Percentiles rank a stretch among this genome's conserved stretches.
phyloP scores from a whole-genome alignment of 805 yeast species.

The Saturnispora diversa region DNA sequence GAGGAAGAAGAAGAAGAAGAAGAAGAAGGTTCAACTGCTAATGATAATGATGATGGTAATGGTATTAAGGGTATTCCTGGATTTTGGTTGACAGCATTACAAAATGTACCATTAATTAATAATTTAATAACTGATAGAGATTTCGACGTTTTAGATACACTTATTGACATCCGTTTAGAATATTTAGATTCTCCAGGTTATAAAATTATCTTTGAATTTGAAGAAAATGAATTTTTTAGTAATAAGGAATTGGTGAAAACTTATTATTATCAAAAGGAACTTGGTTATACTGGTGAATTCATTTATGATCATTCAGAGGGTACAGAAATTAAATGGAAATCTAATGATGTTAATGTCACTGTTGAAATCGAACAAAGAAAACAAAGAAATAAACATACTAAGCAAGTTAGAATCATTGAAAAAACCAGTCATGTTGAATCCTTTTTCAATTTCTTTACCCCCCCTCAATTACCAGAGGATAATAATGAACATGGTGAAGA shows the following conservation, averaged over 20 bases:
- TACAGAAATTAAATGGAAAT: constrained; percentile 72
- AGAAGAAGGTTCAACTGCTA: constrained; percentile 33
- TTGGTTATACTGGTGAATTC: constrained; percentile 92
- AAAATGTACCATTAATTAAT: constrained; percentile 70
- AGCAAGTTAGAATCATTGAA: constrained; percentile 92
- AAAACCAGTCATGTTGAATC: constrained; percentile 91
- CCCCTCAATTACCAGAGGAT: constrained; percentile 64
- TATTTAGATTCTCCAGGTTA: constrained; percentile 85
- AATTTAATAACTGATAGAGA: constrained; percentile 88
- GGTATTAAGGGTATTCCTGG: constrained; percentile 64
- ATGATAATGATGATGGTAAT: constrained; percentile 33
- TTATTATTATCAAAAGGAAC: constrained; percentile 87
- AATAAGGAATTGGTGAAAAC: constrained; percentile 71
- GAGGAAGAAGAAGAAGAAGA: constrained; percentile 37
- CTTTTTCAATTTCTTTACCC: constrained; percentile 91
- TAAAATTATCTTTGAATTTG: constrained; percentile 75
- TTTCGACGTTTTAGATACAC: constrained; percentile 64
- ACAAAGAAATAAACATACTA: constrained; percentile 94
- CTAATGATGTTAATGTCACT: constrained; percentile 76
- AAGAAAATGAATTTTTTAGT: constrained; percentile 63
- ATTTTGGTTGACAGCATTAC: constrained; percentile 95
- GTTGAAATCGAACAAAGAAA: constrained; percentile 85
- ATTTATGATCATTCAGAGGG: constrained; percentile 97
- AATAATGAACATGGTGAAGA: constrained; percentile 48
- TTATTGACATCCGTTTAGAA: constrained; percentile 67